Evolutionary conservation across 371 early-diverging fungal genomes (phyloP).

Genomic region (Mucor indicus): DNA sequence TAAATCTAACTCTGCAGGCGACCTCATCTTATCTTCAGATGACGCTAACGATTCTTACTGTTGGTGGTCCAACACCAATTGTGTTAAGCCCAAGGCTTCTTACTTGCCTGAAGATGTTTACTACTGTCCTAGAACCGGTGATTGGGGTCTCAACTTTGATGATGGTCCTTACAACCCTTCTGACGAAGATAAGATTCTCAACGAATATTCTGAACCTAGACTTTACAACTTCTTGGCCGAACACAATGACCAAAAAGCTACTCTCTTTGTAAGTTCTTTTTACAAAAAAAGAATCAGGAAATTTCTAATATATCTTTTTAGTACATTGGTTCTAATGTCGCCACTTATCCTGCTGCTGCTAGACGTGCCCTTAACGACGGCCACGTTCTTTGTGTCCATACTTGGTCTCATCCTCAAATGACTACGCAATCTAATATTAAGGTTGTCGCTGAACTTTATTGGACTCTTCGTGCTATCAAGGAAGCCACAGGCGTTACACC

Average conservation of each 20-base stretch:
- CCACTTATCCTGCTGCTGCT: conserved; percentile 42
- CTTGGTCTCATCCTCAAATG: conserved; percentile 62
- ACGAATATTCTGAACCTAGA: conserved; percentile 40
- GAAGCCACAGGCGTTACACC: conserved; percentile 52
- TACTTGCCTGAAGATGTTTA: conserved; percentile 44
- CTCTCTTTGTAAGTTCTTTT: conserved; percentile 26
- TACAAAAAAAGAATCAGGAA: background rate
- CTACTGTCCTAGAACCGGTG: conserved; percentile 42
- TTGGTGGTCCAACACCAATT: conserved; percentile 50
- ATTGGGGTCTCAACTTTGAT: conserved; percentile 52
- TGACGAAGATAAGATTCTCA: conserved; percentile 18
- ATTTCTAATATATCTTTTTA: background rate
- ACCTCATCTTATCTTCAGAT: conserved; percentile 12
- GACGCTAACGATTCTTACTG: conserved; percentile 36
- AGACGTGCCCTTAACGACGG: conserved; percentile 47
- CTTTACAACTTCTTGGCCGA: conserved; percentile 47
- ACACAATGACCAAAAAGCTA: conserved; percentile 31
- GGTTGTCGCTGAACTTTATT: conserved; percentile 58
- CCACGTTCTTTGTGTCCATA: conserved; percentile 49
- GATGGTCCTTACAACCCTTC: conserved; percentile 45
- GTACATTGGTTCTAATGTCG: conserved; percentile 50
- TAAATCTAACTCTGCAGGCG: conserved; percentile 16
- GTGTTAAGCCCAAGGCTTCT: conserved; percentile 36
- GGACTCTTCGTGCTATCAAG: conserved; percentile 52
- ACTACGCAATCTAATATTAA: conserved; percentile 50